Evolutionary conservation across 2,329 filamentous ascomycete species (phyloP).

Genomic region (Fusarium sp.): DNA sequence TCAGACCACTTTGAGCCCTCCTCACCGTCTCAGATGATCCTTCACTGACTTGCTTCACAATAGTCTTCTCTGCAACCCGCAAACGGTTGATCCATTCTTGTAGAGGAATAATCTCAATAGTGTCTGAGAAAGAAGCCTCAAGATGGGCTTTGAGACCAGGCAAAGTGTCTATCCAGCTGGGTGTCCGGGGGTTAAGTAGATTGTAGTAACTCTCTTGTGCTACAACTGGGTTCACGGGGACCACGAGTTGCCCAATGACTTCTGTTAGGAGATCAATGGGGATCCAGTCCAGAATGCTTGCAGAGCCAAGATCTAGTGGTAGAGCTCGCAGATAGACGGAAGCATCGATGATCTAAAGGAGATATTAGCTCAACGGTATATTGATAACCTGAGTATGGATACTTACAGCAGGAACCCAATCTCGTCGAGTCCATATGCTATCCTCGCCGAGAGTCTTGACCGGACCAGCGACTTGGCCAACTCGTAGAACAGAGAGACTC

Average conservation of each 20-base stretch:
- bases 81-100: not conserved
- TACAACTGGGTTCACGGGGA: not conserved
- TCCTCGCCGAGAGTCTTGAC: not conserved
- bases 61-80: not conserved
- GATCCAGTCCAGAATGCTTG: not conserved
- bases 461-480: not conserved
- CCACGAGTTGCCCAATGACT: not conserved
- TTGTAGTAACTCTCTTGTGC: not conserved
- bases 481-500: not conserved
- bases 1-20: not conserved
- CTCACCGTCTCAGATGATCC: not conserved
- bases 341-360: not conserved
- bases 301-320: not conserved
- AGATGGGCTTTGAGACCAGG: not conserved
- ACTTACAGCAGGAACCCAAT: not conserved
- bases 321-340: not conserved
- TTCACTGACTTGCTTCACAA: not conserved
- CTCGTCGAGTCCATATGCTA: not conserved
- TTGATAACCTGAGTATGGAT: fast-evolving
- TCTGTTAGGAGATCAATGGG: not conserved
- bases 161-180: not conserved
- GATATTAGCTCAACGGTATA: not conserved
- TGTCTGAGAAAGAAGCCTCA: not conserved
- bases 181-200: not conserved
- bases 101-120: not conserved